Conservation (phyloP, 2,329 filamentous ascomycete genomes). For the Exophiala dermatitidis region DNA sequence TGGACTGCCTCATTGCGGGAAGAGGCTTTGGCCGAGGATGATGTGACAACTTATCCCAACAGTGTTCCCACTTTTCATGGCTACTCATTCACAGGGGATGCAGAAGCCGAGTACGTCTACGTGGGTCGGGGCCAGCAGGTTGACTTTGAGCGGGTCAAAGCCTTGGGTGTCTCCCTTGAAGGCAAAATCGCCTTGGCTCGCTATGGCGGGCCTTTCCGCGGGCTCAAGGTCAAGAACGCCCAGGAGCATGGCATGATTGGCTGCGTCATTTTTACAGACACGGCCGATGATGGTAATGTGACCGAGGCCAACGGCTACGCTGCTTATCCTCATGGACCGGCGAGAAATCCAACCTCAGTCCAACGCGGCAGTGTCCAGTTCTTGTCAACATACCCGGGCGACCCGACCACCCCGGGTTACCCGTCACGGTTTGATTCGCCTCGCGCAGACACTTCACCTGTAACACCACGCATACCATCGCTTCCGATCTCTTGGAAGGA, state of each 20-base stretch:
- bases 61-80: slow-evolving; percentile 43
- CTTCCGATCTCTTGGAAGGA: slow-evolving; percentile 31
- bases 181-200: slow-evolving; percentile 45
- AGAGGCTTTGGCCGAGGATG: slow-evolving; percentile 25
- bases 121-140: slow-evolving; percentile 38
- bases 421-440: slow-evolving; percentile 29
- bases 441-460: slow-evolving; percentile 27
- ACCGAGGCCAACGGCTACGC: slow-evolving; percentile 42
- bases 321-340: slow-evolving; percentile 39
- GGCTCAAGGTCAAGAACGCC: slow-evolving; percentile 44
- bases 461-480: slow-evolving; percentile 33
- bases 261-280: slow-evolving; percentile 41
- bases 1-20: slow-evolving; percentile 24
- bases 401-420: slow-evolving; percentile 31
- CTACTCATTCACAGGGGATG: slow-evolving; percentile 42
- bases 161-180: slow-evolving; percentile 39
- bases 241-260: slow-evolving; percentile 42
- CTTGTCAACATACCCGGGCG: slow-evolving; percentile 27
- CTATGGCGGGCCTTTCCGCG: slow-evolving; percentile 42
- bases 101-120: slow-evolving; percentile 43
- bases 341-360: slow-evolving; percentile 41
- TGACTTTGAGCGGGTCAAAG: slow-evolving; percentile 41
- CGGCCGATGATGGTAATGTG: slow-evolving; percentile 42
- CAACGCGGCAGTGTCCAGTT: slow-evolving; percentile 42
- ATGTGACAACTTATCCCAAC: slow-evolving; percentile 29